phyloP scores from a whole-genome alignment of 164 flowering plant genomes.

The Pachysandra terminalis region DNA sequence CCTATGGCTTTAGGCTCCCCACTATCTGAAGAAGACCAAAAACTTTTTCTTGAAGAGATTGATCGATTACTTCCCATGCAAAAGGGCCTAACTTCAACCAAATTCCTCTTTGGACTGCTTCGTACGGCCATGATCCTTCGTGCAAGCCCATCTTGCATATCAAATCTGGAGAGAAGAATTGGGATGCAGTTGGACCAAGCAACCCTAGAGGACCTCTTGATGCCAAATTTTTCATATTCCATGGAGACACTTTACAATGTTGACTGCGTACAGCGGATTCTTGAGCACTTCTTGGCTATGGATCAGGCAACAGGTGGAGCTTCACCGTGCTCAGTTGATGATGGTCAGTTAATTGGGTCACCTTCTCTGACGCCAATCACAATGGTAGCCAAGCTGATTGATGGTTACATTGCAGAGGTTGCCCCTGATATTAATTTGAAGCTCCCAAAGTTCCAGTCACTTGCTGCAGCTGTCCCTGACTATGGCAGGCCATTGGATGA shows the following conservation, averaged over 20 bases:
- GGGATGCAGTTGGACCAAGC: conserved; percentile 95
- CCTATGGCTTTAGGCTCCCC: conserved; percentile 28
- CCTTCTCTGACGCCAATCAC: conserved; percentile 85
- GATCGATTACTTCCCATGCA: conserved; percentile 66
- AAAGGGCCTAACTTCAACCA: conserved; percentile 68
- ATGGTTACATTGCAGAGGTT: conserved; percentile 94
- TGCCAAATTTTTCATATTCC: conserved; percentile 79
- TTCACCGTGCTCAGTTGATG: conserved; percentile 71
- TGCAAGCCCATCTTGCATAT: conserved; percentile 60
- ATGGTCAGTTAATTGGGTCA: conserved; percentile 67
- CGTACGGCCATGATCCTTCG: conserved; percentile 77
- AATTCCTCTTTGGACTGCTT: conserved; percentile 71
- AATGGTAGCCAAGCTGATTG: conserved; percentile 86
- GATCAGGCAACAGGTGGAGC: conserved; percentile 75
- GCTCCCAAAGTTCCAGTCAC: conserved; percentile 75
- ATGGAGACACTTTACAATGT: conserved; percentile 91
- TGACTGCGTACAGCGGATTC: conserved; percentile 84
- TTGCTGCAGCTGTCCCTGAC: conserved; percentile 88
- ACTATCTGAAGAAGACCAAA: conserved; percentile 80
- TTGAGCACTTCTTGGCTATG: conserved; percentile 72
- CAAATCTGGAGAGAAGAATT: conserved; percentile 71
- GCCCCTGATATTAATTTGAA: conserved; percentile 93
- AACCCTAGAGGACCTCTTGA: conserved; percentile 77
- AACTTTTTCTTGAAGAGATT: conserved; percentile 70
- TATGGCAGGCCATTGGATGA: conserved; percentile 95